Evolutionary conservation across 305 asterid genomes (phyloP), one percentile per base, ranked within the genome.

Genomic region (Solanum hybrid): DNA sequence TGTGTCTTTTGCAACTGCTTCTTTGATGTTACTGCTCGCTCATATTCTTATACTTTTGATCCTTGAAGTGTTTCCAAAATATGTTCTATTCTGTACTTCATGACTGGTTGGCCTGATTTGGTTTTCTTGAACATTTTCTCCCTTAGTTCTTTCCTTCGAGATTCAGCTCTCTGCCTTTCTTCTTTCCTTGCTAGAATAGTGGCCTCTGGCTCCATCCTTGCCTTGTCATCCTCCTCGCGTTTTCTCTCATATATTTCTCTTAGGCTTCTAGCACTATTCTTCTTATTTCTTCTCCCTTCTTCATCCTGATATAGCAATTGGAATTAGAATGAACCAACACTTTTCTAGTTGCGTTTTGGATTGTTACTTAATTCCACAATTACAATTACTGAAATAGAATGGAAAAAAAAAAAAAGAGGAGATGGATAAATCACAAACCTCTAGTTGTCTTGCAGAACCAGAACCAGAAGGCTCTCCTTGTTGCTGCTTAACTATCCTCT

Each of bases 111-210:
- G 86, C 99, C 99, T 1, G 94, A 94, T 92, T 87, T 94, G 4
- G 99, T 97, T 93, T 95, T 97, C 97, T 96, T 96, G 64, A 90
- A 94, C 98, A 97, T 97, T 92, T 95, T 97, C 94, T 90, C 94
- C 94, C 95, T 95, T 64, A 92, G 87, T 45, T 88, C 89, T 92
- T 88, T 96, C 90, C 99, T 93, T 86, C 93, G 92, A 85, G 94
- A 93, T 93, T 94, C 97, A n/a, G 95, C 88, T 90, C 80, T 89
- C 90, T 92, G 93, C 88, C 92, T 95, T 89, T 92, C 93, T 87
- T 93, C 95, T 88, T 93, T 92, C 90, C 92, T 95, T 36, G 93
- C 95, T 90, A 89, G 92, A 87, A 93, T 81, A 88, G 88, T 71
- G 84, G 95, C 95, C 85, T 95, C 99, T 89, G 93, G 92, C 92